phyloP scores from a whole-genome alignment of 2,329 filamentous ascomycete species.

The Colletotrichum viniferum region DNA sequence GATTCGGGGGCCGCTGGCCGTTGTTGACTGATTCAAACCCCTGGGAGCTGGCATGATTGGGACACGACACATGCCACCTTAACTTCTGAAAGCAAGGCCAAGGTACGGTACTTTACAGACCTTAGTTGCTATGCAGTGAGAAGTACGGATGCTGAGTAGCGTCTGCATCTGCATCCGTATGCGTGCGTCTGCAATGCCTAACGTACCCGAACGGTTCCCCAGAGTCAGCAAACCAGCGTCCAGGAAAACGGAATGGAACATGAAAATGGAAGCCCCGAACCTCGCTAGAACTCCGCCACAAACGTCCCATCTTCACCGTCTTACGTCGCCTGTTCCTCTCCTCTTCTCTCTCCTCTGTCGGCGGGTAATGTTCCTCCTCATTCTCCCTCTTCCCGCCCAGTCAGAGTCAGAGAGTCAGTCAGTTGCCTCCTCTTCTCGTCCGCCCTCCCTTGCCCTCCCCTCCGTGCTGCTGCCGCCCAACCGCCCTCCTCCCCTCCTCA shows the following conservation, averaged over 20 bases:
- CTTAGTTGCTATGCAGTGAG: background rate
- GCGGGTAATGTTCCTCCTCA: background rate
- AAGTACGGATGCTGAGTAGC: background rate
- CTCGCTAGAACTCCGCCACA: background rate
- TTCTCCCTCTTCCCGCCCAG: background rate
- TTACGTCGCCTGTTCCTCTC: background rate
- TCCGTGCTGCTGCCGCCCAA: background rate
- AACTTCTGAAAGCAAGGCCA: background rate
- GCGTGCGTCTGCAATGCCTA: background rate
- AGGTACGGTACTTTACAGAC: background rate
- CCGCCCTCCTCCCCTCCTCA: background rate
- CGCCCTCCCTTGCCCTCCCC: background rate
- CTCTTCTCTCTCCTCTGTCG: background rate
- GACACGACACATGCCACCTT: background rate
- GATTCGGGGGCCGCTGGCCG: background rate
- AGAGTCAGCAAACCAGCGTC: background rate
- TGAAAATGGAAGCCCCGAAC: background rate
- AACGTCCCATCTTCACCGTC: background rate
- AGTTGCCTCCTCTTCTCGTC: background rate
- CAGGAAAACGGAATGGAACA: background rate
- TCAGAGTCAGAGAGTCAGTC: background rate
- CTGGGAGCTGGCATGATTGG: background rate
- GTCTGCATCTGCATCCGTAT: background rate
- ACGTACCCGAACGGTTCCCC: background rate
- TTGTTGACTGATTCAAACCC: constrained; percentile 6